Base-by-base conservation (phyloP, 1,284 basidiomycete genomes). In the Moesziomyces parantarcticus region DNA sequence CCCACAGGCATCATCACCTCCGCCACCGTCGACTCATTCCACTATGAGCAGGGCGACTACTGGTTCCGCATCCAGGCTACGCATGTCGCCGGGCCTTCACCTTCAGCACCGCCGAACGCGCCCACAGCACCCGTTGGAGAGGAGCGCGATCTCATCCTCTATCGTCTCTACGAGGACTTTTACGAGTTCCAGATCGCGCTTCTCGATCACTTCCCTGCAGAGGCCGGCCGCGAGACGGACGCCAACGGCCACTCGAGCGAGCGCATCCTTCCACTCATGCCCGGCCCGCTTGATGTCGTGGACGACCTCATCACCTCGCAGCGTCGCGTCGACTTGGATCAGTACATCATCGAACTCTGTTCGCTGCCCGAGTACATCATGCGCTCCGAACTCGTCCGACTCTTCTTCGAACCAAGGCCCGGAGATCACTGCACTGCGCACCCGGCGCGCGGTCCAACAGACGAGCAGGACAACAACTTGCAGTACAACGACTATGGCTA, bases 131-230 rank as follows among this genome's bases (percentile, higher is more conserved):
- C 71, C 4, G 72, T 69, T 3, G 79, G 79, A 34, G 78, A 82
- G 59, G 73, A 75, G 14, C 91, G 90, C 79, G 90, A 92, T 26
- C 89, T 99, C 54, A 90, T 95, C 71, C 88, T 99, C 42, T 98
- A 97, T 85, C 90, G 97, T 51, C 90, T 93, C 18, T 99, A 99
- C 86, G 92, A 97, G 81, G 95, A 99, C 84, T 99, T 99, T 85
- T 97, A 96, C 86, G 93, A 96, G 79, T 98, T 98, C 84, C 97
- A 99, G 82, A 92, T 97, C 56, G 87, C 89, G 10, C 88, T 99
- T 39, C 52, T 66, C 32, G 64, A 75, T 47, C 73, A 71, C 26
- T 67, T 67, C 57, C 66, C 73, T 1, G 36, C 64, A 22, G 73
- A 67, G 34, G 67, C 58, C 9, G 66, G 75, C 42, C 60, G 68